phyloP scores from a whole-genome alignment of 495 filamentous ascomycete species.

The Rhizodiscina lignyota region DNA sequence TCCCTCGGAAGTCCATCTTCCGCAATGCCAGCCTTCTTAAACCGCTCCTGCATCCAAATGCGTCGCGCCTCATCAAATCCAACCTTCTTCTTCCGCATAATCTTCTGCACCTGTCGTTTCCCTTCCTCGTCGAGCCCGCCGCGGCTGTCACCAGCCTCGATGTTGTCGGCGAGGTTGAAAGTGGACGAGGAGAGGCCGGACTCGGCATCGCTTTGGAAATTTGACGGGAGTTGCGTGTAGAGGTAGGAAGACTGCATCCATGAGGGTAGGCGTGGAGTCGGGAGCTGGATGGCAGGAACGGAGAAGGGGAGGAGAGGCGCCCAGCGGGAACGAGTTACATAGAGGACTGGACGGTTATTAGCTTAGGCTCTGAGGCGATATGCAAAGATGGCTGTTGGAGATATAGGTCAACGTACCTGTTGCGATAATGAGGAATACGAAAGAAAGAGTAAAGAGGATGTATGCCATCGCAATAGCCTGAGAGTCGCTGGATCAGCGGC shows the following conservation, averaged over 20 bases:
- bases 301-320: conserved; percentile 25
- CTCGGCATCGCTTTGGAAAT: conserved; percentile 69
- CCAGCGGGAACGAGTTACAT: conserved; percentile 68
- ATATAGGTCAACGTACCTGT: conserved; percentile 16
- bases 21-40: conserved; percentile 73
- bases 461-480: conserved; percentile 43
- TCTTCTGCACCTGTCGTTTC: conserved; percentile 64
- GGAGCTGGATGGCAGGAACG: too few relatives aligned
- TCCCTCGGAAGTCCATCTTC: conserved; percentile 77
- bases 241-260: conserved; percentile 24
- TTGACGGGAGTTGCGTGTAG: conserved; percentile 57
- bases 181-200: conserved; percentile 63
- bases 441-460: conserved; percentile 53
- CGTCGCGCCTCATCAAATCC: conserved; percentile 83
- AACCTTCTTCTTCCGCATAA: conserved; percentile 68
- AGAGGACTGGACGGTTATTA: conserved; percentile 56
- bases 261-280: conserved; percentile 14
- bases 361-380: too few relatives aligned
- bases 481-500: not conserved
- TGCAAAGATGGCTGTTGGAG: conserved; percentile 8
- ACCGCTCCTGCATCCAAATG: conserved; percentile 67
- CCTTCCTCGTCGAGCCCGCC: conserved; percentile 61
- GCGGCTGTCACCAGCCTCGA: conserved; percentile 58
- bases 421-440: conserved; percentile 29
- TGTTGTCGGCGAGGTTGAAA: conserved; percentile 68